These are phyloP conservation scores for Cyclocybe aegerita DNA, from an alignment of 768 basidiomycete genomes.

Conservation along the genomic window DNA sequence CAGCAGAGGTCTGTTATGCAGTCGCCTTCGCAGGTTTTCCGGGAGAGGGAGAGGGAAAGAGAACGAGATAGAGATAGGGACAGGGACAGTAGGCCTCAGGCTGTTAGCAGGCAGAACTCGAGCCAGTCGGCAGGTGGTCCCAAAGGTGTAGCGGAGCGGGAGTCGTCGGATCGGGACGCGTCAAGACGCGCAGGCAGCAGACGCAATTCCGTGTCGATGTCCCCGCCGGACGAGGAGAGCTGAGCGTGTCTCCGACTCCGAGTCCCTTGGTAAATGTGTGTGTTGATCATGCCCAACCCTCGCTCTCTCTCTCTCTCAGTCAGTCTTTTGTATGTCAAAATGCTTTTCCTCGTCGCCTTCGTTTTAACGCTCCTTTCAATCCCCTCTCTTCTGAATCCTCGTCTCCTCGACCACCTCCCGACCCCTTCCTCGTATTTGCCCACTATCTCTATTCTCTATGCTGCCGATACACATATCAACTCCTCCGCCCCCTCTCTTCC, in stretches of 20 bases:
- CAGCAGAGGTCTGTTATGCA: constrained; percentile 21
- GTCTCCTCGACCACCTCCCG: not conserved
- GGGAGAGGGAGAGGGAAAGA: constrained; percentile 22
- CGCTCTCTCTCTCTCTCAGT: not conserved
- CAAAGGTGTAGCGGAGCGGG: not conserved
- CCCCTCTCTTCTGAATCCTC: constrained; percentile 10
- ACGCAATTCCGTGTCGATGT: constrained; percentile 36
- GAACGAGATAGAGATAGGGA: constrained; percentile 17
- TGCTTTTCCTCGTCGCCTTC: constrained; percentile 8
- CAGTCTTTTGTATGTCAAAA: constrained; percentile 11
- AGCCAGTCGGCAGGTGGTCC: not conserved
- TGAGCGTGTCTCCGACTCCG: not conserved
- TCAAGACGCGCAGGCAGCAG: constrained; percentile 28
- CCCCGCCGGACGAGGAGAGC: constrained; percentile 28
- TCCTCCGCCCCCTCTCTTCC: too few relatives aligned
- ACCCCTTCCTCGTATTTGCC: not conserved
- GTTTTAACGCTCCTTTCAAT: constrained; percentile 5
- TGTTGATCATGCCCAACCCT: not conserved
- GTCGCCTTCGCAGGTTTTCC: constrained; percentile 33
- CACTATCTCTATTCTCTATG: not conserved
- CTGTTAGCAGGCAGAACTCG: constrained; percentile 8
- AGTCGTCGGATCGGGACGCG: constrained; percentile 9
- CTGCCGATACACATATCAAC: not conserved
- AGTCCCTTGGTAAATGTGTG: not conserved
- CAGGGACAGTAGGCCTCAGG: constrained; percentile 1